Base-by-base conservation (phyloP, 768 basidiomycete genomes). In the Hirschioporus abietinus region DNA sequence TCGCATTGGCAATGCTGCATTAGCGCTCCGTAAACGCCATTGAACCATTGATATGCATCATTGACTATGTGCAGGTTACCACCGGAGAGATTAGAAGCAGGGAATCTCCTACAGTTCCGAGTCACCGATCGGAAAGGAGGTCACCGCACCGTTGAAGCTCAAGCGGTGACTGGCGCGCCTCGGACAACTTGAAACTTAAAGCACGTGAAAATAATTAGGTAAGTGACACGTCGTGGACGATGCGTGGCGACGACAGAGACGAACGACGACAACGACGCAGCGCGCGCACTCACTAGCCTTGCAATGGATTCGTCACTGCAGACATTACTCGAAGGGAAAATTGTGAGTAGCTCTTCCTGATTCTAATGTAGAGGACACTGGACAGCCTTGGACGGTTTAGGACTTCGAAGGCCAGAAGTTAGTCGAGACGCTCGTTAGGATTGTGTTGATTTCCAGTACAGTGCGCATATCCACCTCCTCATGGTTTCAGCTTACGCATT, bases 271-370 rank as follows among this genome's bases (percentile, higher is more conserved):
- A 52, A 52, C 42, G 20, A 52, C 42, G 42, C 20, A 52, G 15
- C 15, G 42, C 42, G 42, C 30, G 30, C 30, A 30, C 30, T 8
- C 30, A 30, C 30, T 30, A 8, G 30, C 42, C 20, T 15, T 52
- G 42, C 42, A 52, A 61, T 61, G 60, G 25, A 61, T 8, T 61
- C 60, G 30, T 61, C 60, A 15, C 60, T 61, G 60, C 60, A 61
- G 30, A 18, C 60, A 61, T 24, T 25, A 12, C 60, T 61, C 15
- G 60, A 61, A 34, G 60, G 60, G 24, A 25, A 34, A 24, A 61
- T 61, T 61, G 60, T 61, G 60, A 61, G 60, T 24, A 61, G 17
- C 9, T 25, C 60, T 2, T 23, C 15, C 17, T 23, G 17, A 15
- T 7, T 34, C 24, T 61, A 2, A 7, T 61, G 17, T 18, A 17